Percentiles rank a stretch among this genome's conserved stretches.
Evolutionary conservation across 108 stramenopile species (phyloP).

Genomic region (Fragilaria crotonensis): DNA sequence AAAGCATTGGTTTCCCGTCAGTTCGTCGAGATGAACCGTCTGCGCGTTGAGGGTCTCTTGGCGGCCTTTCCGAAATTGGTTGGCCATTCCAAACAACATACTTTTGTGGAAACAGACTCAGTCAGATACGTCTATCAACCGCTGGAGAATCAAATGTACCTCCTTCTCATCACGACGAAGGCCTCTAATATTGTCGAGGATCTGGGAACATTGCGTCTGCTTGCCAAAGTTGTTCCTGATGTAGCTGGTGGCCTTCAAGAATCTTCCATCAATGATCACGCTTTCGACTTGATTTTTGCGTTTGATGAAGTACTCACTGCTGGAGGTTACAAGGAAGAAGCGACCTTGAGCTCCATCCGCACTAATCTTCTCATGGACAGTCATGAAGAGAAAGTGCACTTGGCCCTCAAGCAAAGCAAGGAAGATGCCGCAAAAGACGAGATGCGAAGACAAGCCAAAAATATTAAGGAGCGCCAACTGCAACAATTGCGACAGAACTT

Average conservation of each 20-base stretch:
- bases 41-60: constrained; percentile 95
- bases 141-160: constrained; percentile 87
- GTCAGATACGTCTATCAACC: constrained; percentile 99
- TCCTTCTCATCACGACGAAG: constrained; percentile 96
- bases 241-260: constrained; percentile 90
- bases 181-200: constrained; percentile 96
- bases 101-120: constrained; percentile 97
- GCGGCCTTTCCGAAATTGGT: constrained; percentile 99
- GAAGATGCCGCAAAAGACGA: constrained; percentile 84
- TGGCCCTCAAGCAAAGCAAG: constrained; percentile 88
- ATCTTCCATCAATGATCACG: constrained; percentile 81
- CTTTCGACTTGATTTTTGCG: constrained; percentile 98
- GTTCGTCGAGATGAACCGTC: constrained; percentile 98
- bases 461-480: constrained; percentile 81
- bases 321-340: constrained; percentile 96
- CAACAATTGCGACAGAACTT: constrained; percentile 63
- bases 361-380: constrained; percentile 98
- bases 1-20: constrained; percentile 95
- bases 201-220: constrained; percentile 92
- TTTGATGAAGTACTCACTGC: constrained; percentile 98
- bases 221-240: constrained; percentile 98
- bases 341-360: constrained; percentile 78
- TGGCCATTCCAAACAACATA: constrained; percentile 88
- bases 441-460: constrained; percentile 86
- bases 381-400: constrained; percentile 95